Percentiles rank a stretch among this genome's conserved stretches.
Conservation (phyloP, 257 asterid genomes). For the Capsicum chinense region DNA sequence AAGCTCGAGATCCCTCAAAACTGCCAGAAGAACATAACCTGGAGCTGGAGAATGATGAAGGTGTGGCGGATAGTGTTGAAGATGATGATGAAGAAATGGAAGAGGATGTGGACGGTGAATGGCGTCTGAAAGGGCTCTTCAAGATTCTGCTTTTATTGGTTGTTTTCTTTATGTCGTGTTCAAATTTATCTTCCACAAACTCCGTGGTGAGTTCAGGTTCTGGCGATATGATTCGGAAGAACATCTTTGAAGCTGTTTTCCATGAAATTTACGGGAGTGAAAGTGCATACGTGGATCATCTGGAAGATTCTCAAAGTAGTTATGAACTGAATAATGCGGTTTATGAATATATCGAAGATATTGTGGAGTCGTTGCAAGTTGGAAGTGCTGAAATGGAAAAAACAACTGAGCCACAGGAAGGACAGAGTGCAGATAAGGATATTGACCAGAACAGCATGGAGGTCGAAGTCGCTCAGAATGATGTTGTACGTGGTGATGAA, state of each 20-base stretch:
- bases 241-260: conserved; percentile 41
- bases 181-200: conserved; percentile 48
- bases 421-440: conserved; percentile 28
- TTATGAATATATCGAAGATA: conserved; percentile 35
- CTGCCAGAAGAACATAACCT: conserved; percentile 16
- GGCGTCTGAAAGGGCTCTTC: conserved; percentile 51
- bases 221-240: conserved; percentile 37
- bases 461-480: conserved; percentile 28
- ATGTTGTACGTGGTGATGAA: conserved; percentile 28
- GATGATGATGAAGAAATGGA: conserved; percentile 41
- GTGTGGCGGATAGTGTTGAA: conserved; percentile 34
- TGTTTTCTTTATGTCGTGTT: conserved; percentile 45
- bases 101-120: conserved; percentile 39
- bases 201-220: not conserved
- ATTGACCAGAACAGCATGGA: conserved; percentile 26
- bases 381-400: not conserved
- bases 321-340: conserved; percentile 30
- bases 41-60: conserved; percentile 29
- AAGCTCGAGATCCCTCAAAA: conserved; percentile 32
- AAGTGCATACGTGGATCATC: conserved; percentile 2
- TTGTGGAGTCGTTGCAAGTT: not conserved
- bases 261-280: conserved; percentile 28
- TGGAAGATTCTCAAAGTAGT: conserved; percentile 20
- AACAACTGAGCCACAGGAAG: conserved; percentile 25
- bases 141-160: conserved; percentile 48